Evolutionary conservation across 2,329 filamentous ascomycete species (phyloP), one percentile per base, ranked within the genome.

Genomic region (Fusarium clavum): DNA sequence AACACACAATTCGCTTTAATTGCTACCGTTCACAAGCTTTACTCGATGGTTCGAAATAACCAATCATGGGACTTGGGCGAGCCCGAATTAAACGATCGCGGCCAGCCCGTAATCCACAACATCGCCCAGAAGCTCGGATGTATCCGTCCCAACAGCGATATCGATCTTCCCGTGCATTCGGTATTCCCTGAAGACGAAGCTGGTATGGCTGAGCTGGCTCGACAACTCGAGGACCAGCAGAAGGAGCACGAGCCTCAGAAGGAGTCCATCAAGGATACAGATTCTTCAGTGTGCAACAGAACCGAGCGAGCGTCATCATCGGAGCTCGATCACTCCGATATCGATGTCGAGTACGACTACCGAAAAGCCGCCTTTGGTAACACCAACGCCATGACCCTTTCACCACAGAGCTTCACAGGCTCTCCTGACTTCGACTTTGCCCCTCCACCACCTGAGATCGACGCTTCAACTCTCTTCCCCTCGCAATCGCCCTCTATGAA

Each of bases 1-100:
- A 89, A 90, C 79, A 90, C 87, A 3, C 88, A 90, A 74, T 88
- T 89, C 74, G 86, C 87, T 49, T 82, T 91, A 59, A 88, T 90
- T 62, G 87, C 87, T 58, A 90, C 88, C 22, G 87, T 90, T 2
- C 88, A 90, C 76, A 90, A 90, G 78, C 83, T 91, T 24, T 91
- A 90, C 77, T 82, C 83, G 56, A 90, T 91, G 88, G 84, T 91
- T 47, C 83, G 87, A 65, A 87, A 82, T 64, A 81, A 82, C 22
- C 86, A 90, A 72, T 75, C 81, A 5, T 91, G 88, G 88, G 86
- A 88, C 14, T 80, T 90, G 18, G 87, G 85, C n/a, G 87, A 90
- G 73, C 88, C 88, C 6, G 87, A 89, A 66, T 79, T 90, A 70
- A 91, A 91, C 76, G 87, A 89, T 67, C 83, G 86, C 55, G 87